Evolutionary conservation across 106 monocot species (phyloP), one percentile per base, ranked within the genome.

Genomic region (Amphibolis antarctica): DNA sequence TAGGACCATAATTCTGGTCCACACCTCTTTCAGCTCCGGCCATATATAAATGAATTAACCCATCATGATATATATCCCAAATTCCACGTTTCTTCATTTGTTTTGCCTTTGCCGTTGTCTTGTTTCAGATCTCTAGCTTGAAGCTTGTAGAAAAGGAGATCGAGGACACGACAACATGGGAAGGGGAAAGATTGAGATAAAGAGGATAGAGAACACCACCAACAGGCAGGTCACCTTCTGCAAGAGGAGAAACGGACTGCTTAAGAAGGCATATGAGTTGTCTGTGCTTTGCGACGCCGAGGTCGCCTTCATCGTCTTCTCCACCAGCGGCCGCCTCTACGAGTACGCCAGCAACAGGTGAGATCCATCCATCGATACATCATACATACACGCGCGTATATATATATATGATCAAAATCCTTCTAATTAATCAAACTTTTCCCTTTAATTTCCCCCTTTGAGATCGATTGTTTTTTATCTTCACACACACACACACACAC

Each of bases 251-350:
- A 57, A 57, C 28, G 57, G 57, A 28, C 57, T 57, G 27, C 57
- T 28, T 14, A 57, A 57, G 27, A 57, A 57, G 27, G 57, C 57
- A 27, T 57, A 57, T 57, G 57, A 57, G 28, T 28, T 57, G 57
- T 57, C 57, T 57, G 24, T 57, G 57, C 57, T 57, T 28, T 57
- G 57, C 26, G 57, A 57, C 18, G 57, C 57, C 15, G 57, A 57
- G 29, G 57, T 57, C 28, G 24, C 57, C 12, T 75, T 85, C 30
- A 78, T 85, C 57, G 21, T 85, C 78, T 85, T 85, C 78, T 85
- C 85, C 50, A 84, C 63, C 60, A 77, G 81, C 3, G 85, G 85
- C 64, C 82, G 82, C 46, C 78, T 85, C 64, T 85, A 76, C 50
- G 85, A 85, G 81, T 85, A 64, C 26, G 44, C 46, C 19, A 64